These are phyloP conservation scores for Arthrobotrys sinensis DNA, from an alignment of 2,329 filamentous ascomycete genomes.

Conservation along the genomic window DNA sequence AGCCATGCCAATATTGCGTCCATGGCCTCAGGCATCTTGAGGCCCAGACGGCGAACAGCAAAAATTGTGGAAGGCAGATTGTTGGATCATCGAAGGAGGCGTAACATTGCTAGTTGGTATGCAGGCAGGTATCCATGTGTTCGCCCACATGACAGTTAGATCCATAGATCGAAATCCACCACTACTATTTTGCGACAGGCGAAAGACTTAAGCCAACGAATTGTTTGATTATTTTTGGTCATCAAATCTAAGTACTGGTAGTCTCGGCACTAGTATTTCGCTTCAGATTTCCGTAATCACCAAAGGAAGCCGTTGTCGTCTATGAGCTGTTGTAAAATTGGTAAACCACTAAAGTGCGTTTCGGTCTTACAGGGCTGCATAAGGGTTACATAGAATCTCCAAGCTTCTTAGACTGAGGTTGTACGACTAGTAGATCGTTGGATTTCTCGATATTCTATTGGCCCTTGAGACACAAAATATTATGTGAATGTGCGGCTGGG, in stretches of 20 bases:
- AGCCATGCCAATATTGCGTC: conserved; percentile 9
- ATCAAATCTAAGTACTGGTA: not conserved
- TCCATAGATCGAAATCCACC: not conserved
- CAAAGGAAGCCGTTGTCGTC: not conserved
- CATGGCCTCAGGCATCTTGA: not conserved
- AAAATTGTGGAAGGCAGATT: not conserved
- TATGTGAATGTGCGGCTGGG: conserved; percentile 16
- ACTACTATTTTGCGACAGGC: not conserved
- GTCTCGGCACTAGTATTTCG: not conserved
- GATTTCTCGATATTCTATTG: not conserved
- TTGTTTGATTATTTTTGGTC: not conserved
- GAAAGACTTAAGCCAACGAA: not conserved
- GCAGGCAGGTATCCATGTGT: not conserved
- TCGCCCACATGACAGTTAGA: not conserved
- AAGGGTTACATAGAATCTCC: conserved; percentile 1
- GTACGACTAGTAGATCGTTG: not conserved
- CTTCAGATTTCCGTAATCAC: not conserved
- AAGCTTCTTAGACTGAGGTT: not conserved
- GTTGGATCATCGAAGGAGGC: not conserved
- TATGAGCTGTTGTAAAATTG: conserved; percentile 1
- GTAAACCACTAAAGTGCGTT: not conserved
- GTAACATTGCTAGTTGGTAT: not conserved
- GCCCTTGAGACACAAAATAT: no score
- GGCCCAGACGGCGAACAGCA: not conserved
- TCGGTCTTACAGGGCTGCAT: conserved; percentile 4